Conservation (phyloP, 192 early-diverging fungal species). For the Coemansia sp. region DNA sequence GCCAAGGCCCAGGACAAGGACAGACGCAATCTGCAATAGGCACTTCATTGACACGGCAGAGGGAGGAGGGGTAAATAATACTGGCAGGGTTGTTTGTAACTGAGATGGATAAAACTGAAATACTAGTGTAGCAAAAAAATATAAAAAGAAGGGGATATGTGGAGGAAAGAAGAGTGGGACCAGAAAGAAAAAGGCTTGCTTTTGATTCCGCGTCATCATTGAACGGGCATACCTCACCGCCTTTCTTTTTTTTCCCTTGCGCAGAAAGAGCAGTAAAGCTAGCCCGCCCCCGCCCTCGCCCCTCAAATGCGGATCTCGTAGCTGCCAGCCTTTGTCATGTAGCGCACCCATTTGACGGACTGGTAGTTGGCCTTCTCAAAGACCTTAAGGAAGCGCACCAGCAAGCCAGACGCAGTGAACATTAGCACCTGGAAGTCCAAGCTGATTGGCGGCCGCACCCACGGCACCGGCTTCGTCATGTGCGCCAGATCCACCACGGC, state of each 20-base stretch:
- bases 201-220: too few relatives aligned
- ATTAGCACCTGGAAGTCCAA: constrained; percentile 89
- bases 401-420: constrained; percentile 95
- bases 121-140: too few relatives aligned
- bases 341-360: constrained; percentile 98
- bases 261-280: too few relatives aligned
- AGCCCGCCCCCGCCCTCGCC: too few relatives aligned
- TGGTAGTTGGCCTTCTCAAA: constrained; percentile 97
- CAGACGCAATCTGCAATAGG: constrained; percentile 1
- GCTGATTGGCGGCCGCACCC: constrained; percentile 94
- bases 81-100: too few relatives aligned
- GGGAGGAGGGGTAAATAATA: too few relatives aligned
- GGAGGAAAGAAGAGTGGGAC: background rate
- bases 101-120: too few relatives aligned
- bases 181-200: constrained; percentile 3
- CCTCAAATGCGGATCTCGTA: constrained; percentile 52
- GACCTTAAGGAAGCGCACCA: constrained; percentile 97
- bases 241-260: too few relatives aligned
- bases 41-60: background rate
- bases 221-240: background rate
- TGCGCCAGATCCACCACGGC: constrained; percentile 82
- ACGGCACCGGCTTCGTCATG: constrained; percentile 83
- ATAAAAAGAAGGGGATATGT: too few relatives aligned
- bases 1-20: background rate
- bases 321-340: constrained; percentile 89